Conservation (phyloP, 2,329 filamentous ascomycete species). For the Polytolypa hystricis region DNA sequence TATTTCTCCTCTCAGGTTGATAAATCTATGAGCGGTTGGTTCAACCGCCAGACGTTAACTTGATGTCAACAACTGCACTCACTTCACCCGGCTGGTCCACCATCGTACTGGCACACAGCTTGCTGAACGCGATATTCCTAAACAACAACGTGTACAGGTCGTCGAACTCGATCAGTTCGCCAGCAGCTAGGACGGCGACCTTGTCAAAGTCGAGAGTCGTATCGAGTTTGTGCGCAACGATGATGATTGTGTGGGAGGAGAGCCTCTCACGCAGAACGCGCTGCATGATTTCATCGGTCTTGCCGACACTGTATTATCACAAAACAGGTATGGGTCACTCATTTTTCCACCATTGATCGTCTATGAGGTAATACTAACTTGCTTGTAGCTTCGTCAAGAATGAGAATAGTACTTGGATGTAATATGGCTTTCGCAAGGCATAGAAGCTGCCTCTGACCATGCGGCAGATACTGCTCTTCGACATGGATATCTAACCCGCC, state of each 20-base stretch:
- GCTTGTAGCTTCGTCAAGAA: constrained; percentile 33
- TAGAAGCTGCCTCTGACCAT: constrained; percentile 55
- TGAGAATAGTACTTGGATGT: constrained; percentile 32
- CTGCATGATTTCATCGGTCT: constrained; percentile 49
- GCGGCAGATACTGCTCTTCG: constrained; percentile 39
- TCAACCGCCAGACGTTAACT: neutral
- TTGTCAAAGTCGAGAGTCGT: constrained; percentile 31
- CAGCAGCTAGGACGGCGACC: constrained; percentile 26
- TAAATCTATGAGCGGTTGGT: too few relatives aligned
- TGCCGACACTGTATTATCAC: constrained; percentile 42
- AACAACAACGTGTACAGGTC: constrained; percentile 23
- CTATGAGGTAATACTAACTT: constrained; percentile 32
- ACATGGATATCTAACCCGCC: constrained; percentile 34
- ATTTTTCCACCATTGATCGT: neutral
- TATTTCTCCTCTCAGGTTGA: too few relatives aligned
- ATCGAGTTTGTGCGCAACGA: constrained; percentile 46
- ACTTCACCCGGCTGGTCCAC: constrained; percentile 9
- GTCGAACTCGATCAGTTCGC: constrained; percentile 25
- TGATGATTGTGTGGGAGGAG: constrained; percentile 46
- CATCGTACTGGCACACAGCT: constrained; percentile 20
- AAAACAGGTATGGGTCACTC: neutral
- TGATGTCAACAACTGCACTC: neutral
- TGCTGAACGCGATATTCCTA: constrained; percentile 26
- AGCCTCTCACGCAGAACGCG: constrained; percentile 45
- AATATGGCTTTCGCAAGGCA: constrained; percentile 51